Percentiles rank a stretch among this genome's conserved stretches.
These are phyloP conservation scores for Lipomyces yarrowii DNA, from an alignment of 1,139 yeast genomes.

Conservation along the genomic window DNA sequence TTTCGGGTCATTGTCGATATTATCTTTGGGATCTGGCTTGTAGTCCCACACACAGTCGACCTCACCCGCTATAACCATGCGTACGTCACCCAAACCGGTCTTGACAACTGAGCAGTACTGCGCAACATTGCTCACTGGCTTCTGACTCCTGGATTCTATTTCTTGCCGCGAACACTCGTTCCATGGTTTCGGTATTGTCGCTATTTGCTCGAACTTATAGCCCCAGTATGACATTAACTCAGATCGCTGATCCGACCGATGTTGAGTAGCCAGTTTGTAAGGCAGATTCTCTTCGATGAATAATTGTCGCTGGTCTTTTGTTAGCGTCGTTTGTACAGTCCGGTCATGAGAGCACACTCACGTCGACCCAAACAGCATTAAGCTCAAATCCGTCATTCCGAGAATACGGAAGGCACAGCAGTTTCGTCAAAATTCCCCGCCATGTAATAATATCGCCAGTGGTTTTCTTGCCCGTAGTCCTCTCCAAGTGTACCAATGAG, in stretches of 20 bases:
- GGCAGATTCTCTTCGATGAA: constrained; percentile 68
- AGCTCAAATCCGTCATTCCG: constrained; percentile 60
- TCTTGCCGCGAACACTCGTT: constrained; percentile 61
- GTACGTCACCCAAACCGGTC: constrained; percentile 78
- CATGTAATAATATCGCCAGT: constrained; percentile 74
- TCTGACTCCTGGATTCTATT: constrained; percentile 61
- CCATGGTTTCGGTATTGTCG: constrained; percentile 81
- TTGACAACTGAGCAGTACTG: constrained; percentile 78
- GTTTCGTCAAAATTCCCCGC: constrained; percentile 75
- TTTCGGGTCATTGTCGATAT: constrained; percentile 20
- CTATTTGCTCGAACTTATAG: constrained; percentile 79
- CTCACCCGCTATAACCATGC: constrained; percentile 80
- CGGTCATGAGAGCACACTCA: constrained; percentile 4
- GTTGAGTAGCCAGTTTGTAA: constrained; percentile 32
- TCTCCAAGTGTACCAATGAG: constrained; percentile 61
- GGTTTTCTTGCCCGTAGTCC: constrained; percentile 49
- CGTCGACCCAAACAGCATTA: constrained; percentile 65
- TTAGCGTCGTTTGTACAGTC: background rate
- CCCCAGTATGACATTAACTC: constrained; percentile 48
- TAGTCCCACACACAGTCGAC: constrained; percentile 89
- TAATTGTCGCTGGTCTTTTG: constrained; percentile 58
- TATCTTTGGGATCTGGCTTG: constrained; percentile 50
- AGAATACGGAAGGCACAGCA: constrained; percentile 64
- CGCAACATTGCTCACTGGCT: constrained; percentile 66
- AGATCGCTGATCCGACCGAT: constrained; percentile 36